Evolutionary conservation across 768 basidiomycete species (phyloP).

Genomic region (Steccherinum ochraceum): DNA sequence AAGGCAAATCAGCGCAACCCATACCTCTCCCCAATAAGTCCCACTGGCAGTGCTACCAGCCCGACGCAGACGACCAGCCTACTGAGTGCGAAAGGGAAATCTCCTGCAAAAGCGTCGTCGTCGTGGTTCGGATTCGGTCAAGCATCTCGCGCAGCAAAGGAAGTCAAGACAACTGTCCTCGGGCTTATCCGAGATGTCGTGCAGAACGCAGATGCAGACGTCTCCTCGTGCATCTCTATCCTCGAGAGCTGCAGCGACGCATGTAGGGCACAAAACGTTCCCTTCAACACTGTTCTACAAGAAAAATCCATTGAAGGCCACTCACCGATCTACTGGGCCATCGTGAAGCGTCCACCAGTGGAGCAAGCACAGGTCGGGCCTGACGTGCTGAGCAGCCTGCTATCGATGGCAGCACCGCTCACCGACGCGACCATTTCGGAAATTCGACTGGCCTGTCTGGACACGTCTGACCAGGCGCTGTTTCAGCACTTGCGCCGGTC

Average conservation of each 20-base stretch:
- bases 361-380: slow-evolving; percentile 13
- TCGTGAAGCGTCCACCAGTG: slow-evolving; percentile 46
- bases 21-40: neutral
- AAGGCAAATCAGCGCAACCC: neutral
- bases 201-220: slow-evolving; percentile 17
- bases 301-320: slow-evolving; percentile 58
- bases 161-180: slow-evolving; percentile 48
- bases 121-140: slow-evolving; percentile 14
- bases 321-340: slow-evolving; percentile 68
- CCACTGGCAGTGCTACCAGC: neutral
- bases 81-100: neutral
- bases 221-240: slow-evolving; percentile 29
- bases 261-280: slow-evolving; percentile 42
- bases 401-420: slow-evolving; percentile 45
- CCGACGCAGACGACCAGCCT: neutral
- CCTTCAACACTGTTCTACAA: slow-evolving; percentile 51
- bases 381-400: slow-evolving; percentile 40
- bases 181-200: slow-evolving; percentile 48
- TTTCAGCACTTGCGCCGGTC: slow-evolving; percentile 56
- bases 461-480: slow-evolving; percentile 52
- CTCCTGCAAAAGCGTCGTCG: slow-evolving; percentile 2
- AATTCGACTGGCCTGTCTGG: slow-evolving; percentile 59
- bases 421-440: slow-evolving; percentile 44
- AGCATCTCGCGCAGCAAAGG: slow-evolving; percentile 29
- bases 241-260: slow-evolving; percentile 60